Evolutionary conservation across 176 grass and related monocot genomes (phyloP).

Genomic region (Ensete ventricosum): DNA sequence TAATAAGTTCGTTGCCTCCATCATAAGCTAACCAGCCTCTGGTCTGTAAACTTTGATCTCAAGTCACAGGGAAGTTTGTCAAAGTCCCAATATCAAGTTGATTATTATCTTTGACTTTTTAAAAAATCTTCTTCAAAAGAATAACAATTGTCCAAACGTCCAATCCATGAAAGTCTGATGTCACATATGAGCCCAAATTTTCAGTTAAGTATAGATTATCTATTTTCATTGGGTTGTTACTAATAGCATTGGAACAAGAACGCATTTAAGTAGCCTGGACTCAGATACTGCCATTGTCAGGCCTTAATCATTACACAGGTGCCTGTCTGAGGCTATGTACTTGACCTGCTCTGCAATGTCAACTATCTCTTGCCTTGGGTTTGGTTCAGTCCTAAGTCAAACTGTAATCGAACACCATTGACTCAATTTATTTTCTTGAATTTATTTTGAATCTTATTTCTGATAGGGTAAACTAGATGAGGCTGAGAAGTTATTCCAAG

Average conservation of each 20-base stretch:
- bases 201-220: not conserved
- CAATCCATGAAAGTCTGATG: not conserved
- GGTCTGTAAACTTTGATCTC: not conserved
- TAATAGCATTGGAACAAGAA: not conserved
- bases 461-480: constrained; percentile 64
- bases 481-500: constrained; percentile 67
- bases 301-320: not conserved
- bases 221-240: not conserved
- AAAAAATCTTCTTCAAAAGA: too few relatives aligned
- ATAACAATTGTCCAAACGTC: too few relatives aligned
- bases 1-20: not conserved
- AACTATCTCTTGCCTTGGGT: not conserved
- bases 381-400: not conserved
- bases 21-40: not conserved
- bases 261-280: not conserved
- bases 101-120: too few relatives aligned
- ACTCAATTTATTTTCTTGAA: not conserved
- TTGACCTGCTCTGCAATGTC: not conserved
- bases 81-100: not conserved
- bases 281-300: not conserved
- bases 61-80: not conserved
- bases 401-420: not conserved
- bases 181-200: not conserved
- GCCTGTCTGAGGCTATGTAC: not conserved
- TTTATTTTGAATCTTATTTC: constrained; percentile 5